phyloP scores from a whole-genome alignment of 352 stramenopile genomes.

The Globisporangium heterothallicum region DNA sequence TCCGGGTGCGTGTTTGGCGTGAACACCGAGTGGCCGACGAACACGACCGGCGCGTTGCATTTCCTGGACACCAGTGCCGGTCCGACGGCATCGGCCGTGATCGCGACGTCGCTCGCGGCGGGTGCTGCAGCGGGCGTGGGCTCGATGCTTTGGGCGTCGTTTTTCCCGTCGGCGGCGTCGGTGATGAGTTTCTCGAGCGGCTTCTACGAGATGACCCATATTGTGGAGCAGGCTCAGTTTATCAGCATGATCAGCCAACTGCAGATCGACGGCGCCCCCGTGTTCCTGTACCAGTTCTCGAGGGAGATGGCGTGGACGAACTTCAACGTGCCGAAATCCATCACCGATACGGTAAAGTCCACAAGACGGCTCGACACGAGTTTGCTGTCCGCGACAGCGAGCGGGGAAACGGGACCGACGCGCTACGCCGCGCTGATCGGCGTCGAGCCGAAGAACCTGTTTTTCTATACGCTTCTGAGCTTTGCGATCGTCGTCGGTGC shows the following conservation, averaged over 20 bases:
- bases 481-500: slow-evolving; percentile 52
- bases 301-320: slow-evolving; percentile 84
- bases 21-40: slow-evolving; percentile 82
- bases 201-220: slow-evolving; percentile 85
- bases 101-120: slow-evolving; percentile 59
- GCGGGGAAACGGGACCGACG: slow-evolving; percentile 49
- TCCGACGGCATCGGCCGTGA: slow-evolving; percentile 51
- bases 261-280: slow-evolving; percentile 58
- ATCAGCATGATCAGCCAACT: slow-evolving; percentile 82
- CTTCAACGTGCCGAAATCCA: slow-evolving; percentile 71
- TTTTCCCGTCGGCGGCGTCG: slow-evolving; percentile 55
- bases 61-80: slow-evolving; percentile 74
- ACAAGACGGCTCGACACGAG: slow-evolving; percentile 27
- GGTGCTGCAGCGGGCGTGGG: slow-evolving; percentile 38
- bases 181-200: slow-evolving; percentile 58
- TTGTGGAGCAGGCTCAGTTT: slow-evolving; percentile 84
- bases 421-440: slow-evolving; percentile 68
- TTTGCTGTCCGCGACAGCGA: slow-evolving; percentile 14
- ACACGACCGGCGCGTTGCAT: slow-evolving; percentile 51
- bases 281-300: slow-evolving; percentile 78
- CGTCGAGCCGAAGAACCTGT: slow-evolving; percentile 56
- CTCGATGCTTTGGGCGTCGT: slow-evolving; percentile 74
- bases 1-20: slow-evolving; percentile 79
- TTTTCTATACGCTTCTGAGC: slow-evolving; percentile 75
- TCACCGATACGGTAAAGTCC: slow-evolving; percentile 17